Conservation (phyloP, 257 asterid species). For the Solanum okadae region DNA sequence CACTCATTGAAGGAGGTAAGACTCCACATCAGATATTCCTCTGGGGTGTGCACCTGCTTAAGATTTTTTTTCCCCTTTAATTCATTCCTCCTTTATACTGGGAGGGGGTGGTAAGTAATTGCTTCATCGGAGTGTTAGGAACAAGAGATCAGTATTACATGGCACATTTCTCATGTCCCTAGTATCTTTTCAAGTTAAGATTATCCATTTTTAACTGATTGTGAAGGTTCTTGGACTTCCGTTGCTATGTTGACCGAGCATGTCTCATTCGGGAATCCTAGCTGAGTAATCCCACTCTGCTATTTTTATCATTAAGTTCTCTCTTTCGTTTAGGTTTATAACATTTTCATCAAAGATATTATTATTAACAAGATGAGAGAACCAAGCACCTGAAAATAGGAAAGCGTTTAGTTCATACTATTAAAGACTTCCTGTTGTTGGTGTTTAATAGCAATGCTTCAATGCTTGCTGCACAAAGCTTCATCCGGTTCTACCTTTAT, state of each 20-base stretch:
- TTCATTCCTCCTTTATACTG: background rate
- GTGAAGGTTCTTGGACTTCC: background rate
- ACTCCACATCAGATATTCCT: background rate
- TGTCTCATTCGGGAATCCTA: background rate
- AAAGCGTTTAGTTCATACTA: background rate
- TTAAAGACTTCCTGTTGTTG: background rate
- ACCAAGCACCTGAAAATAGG: background rate
- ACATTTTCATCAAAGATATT: background rate
- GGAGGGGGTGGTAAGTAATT: background rate
- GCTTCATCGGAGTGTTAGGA: background rate
- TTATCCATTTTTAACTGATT: background rate
- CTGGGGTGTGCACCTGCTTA: background rate
- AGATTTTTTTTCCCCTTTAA: background rate
- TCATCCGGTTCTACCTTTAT: background rate
- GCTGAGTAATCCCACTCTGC: background rate
- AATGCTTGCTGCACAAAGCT: background rate
- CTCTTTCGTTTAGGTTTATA: background rate
- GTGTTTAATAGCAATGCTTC: background rate
- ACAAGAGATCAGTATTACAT: background rate
- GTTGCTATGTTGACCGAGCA: background rate
- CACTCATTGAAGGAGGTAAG: conserved; percentile 64
- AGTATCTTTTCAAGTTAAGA: background rate
- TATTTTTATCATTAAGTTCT: background rate
- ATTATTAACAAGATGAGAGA: background rate
- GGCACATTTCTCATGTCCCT: background rate